phyloP scores from a whole-genome alignment of 169 alveolate species.

The Perkinsus olseni region DNA sequence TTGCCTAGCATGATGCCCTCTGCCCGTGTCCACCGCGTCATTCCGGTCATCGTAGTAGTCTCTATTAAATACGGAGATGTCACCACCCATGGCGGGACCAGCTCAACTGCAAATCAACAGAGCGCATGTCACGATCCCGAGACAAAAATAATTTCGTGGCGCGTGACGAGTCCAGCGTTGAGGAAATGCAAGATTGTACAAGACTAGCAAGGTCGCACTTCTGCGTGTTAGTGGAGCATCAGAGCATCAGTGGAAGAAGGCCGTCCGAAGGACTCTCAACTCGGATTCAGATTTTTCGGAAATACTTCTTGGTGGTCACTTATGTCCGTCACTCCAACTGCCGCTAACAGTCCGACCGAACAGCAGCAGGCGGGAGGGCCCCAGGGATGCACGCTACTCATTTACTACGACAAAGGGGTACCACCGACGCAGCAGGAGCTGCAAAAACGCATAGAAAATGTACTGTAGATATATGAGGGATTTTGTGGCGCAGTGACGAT shows the following conservation, averaged over 20 bases:
- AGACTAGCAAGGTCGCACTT: neutral
- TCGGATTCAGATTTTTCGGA: neutral
- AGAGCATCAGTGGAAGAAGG: too few relatives aligned
- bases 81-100: neutral
- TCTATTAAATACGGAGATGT: neutral
- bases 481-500: too few relatives aligned
- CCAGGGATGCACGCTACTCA: neutral
- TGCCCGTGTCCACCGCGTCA: neutral
- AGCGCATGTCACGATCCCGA: neutral
- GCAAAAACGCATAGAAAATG: constrained; percentile 27
- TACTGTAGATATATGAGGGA: too few relatives aligned
- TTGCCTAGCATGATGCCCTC: neutral
- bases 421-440: constrained; percentile 23
- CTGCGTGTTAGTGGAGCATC: neutral
- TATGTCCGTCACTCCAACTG: neutral
- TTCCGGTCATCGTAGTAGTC: neutral
- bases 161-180: neutral
- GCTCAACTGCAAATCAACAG: too few relatives aligned
- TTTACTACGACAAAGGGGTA: neutral
- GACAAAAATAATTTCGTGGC: neutral
- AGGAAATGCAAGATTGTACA: neutral
- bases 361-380: neutral
- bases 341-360: neutral
- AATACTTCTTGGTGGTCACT: neutral
- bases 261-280: too few relatives aligned